Conservation (phyloP, 1,139 yeast genomes). For the Sugiyamaella pinicola region DNA sequence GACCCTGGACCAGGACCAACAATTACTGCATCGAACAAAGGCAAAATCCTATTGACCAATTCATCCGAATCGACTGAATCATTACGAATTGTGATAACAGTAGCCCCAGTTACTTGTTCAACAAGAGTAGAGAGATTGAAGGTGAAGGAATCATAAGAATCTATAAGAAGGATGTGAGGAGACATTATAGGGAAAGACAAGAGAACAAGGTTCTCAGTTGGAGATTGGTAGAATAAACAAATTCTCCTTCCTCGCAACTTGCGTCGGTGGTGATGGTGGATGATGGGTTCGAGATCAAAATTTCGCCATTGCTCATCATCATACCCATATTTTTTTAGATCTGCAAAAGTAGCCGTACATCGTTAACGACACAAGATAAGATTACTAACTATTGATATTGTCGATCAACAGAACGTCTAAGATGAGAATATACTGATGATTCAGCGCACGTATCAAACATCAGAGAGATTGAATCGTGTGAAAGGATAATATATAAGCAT, state of each 20-base stretch:
- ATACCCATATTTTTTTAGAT: neutral
- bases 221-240: too few relatives aligned
- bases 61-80: conserved; percentile 58
- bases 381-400: neutral
- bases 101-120: conserved; percentile 54
- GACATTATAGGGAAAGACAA: conserved; percentile 2
- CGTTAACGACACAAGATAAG: neutral
- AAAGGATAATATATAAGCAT: too few relatives aligned
- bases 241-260: too few relatives aligned
- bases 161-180: conserved; percentile 63
- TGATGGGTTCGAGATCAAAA: neutral
- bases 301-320: neutral
- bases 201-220: too few relatives aligned
- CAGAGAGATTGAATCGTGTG: too few relatives aligned
- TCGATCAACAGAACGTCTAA: neutral
- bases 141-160: conserved; percentile 94
- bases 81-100: conserved; percentile 72
- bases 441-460: too few relatives aligned
- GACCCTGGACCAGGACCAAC: conserved; percentile 99
- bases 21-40: conserved; percentile 71
- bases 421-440: neutral
- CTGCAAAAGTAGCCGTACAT: neutral
- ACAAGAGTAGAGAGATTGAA: conserved; percentile 73
- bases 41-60: conserved; percentile 44
- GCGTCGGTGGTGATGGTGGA: too few relatives aligned